Percentiles rank a stretch among this genome's conserved stretches.
Evolutionary conservation across 2,329 filamentous ascomycete species (phyloP).

Genomic region (Sclerotinia nivalis): DNA sequence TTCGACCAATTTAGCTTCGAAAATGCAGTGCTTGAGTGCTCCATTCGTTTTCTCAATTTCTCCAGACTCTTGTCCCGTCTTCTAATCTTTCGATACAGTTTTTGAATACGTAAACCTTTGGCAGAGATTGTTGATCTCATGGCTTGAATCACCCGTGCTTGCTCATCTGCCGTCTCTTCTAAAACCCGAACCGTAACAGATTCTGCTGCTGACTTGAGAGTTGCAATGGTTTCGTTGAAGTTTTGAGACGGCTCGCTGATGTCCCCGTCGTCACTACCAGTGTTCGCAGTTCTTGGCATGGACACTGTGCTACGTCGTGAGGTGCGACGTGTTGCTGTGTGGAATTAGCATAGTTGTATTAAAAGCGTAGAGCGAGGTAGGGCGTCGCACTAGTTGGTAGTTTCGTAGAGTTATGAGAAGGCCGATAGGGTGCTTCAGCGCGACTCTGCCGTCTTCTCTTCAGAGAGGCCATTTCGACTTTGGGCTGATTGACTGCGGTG

Average conservation of each 20-base stretch:
- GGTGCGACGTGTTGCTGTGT: background rate
- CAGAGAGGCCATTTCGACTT: background rate
- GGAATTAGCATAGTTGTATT: background rate
- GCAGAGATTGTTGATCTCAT: background rate
- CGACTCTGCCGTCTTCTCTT: background rate
- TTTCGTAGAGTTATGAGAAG: background rate
- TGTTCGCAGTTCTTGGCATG: background rate
- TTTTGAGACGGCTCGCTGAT: background rate
- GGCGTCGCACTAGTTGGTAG: background rate
- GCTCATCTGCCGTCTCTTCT: background rate
- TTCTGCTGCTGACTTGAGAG: background rate
- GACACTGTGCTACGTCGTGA: background rate
- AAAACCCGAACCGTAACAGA: background rate
- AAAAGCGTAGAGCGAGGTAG: background rate
- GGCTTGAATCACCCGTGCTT: background rate
- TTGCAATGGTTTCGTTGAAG: background rate
- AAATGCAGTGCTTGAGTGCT: background rate
- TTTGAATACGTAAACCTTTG: background rate
- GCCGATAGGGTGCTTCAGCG: background rate
- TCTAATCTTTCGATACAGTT: background rate
- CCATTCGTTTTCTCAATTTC: background rate
- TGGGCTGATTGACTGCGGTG: background rate
- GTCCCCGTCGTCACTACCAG: background rate
- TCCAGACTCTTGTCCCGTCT: conserved; percentile 1
- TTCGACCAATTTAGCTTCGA: background rate